Evolutionary conservation across 2,329 filamentous ascomycete genomes (phyloP).

Genomic region (Aureobasidium zeae): DNA sequence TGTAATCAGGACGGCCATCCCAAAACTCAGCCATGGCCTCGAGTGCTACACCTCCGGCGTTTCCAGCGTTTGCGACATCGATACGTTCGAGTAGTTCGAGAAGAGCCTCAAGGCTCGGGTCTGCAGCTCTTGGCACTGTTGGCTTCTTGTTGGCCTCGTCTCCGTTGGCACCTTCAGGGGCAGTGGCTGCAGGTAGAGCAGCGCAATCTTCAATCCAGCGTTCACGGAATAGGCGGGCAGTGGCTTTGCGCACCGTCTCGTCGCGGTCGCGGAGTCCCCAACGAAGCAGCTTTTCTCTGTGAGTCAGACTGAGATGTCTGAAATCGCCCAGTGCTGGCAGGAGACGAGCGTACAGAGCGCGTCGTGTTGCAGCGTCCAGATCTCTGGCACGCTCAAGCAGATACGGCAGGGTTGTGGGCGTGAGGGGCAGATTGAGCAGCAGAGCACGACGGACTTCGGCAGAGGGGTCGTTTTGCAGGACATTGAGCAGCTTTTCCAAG

Average conservation of each 20-base stretch:
- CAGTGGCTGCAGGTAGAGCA: constrained; percentile 51
- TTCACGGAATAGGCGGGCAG: constrained; percentile 80
- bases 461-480: constrained; percentile 87
- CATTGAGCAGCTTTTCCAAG: constrained; percentile 72
- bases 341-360: constrained; percentile 77
- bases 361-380: constrained; percentile 71
- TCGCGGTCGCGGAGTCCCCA: constrained; percentile 94
- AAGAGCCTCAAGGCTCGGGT: constrained; percentile 70
- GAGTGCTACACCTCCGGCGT: constrained; percentile 80
- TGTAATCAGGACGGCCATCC: constrained; percentile 79
- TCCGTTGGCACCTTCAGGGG: constrained; percentile 41
- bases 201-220: constrained; percentile 98
- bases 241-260: constrained; percentile 85
- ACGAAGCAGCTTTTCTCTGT: constrained; percentile 88
- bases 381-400: constrained; percentile 87
- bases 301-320: constrained; percentile 80
- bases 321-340: constrained; percentile 89
- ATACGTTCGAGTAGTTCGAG: constrained; percentile 89
- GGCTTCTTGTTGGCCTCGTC: constrained; percentile 42
- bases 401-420: constrained; percentile 71
- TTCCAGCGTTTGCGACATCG: constrained; percentile 81
- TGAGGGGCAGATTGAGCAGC: constrained; percentile 80
- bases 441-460: constrained; percentile 86
- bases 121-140: constrained; percentile 38
- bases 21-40: constrained; percentile 96